phyloP scores from a whole-genome alignment of 345 rosid species.

The Cardiospermum halicacabum region DNA sequence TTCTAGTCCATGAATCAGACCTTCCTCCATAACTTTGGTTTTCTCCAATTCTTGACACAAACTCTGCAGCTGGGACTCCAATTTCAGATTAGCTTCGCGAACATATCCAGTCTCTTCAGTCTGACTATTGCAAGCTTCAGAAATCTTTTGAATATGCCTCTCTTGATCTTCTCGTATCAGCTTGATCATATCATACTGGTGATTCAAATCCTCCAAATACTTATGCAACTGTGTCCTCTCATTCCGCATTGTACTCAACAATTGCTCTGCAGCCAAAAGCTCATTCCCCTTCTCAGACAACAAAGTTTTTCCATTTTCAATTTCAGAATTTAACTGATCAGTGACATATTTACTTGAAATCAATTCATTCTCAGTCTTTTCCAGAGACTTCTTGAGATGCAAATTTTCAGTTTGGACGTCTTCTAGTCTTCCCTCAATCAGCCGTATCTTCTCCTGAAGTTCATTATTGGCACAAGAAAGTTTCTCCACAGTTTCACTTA shows the following conservation, averaged over 20 bases:
- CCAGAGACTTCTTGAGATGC: slow-evolving; percentile 33
- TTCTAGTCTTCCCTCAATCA: slow-evolving; percentile 36
- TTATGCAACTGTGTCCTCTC: slow-evolving; percentile 41
- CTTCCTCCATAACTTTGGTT: slow-evolving; percentile 45
- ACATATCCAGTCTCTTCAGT: slow-evolving; percentile 34
- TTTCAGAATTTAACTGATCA: slow-evolving; percentile 40
- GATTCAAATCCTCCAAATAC: slow-evolving; percentile 48
- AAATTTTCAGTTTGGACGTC: slow-evolving; percentile 31
- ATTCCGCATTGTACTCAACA: slow-evolving; percentile 28
- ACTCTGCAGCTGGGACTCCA: slow-evolving; percentile 44
- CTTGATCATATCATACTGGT: slow-evolving; percentile 54
- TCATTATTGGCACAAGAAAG: slow-evolving; percentile 42
- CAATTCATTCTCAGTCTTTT: slow-evolving; percentile 35
- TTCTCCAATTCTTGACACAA: slow-evolving; percentile 39
- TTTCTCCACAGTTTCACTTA: slow-evolving; percentile 33
- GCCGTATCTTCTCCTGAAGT: slow-evolving; percentile 47
- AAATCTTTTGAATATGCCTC: slow-evolving; percentile 48
- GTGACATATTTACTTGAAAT: slow-evolving; percentile 35
- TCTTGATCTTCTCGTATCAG: slow-evolving; percentile 38
- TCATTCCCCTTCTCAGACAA: slow-evolving; percentile 41
- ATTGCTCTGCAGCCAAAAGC: slow-evolving; percentile 38
- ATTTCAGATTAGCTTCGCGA: slow-evolving; percentile 36
- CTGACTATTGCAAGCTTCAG: slow-evolving; percentile 45
- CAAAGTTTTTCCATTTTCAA: slow-evolving; percentile 37
- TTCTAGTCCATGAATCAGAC: slow-evolving; percentile 43